These are phyloP conservation scores for Medicago arabica DNA, from an alignment of 306 rosid species.

Conservation along the genomic window DNA sequence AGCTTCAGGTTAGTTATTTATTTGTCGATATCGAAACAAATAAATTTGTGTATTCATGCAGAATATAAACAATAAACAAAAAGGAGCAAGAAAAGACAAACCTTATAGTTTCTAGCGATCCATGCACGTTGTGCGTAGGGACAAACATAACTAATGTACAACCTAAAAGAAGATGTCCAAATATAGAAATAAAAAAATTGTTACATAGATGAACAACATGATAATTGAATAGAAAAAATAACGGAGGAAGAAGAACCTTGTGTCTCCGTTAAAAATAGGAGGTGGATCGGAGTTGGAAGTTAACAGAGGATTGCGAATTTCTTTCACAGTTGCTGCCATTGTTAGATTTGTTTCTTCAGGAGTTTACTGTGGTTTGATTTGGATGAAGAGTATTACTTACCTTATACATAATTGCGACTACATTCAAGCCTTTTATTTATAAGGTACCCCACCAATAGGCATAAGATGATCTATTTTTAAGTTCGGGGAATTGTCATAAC, in stretches of 20 bases:
- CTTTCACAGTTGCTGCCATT: slow-evolving; percentile 39
- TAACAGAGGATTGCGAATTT: slow-evolving; percentile 48
- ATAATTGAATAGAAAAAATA: not conserved
- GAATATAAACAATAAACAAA: not conserved
- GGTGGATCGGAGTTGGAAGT: slow-evolving; percentile 64
- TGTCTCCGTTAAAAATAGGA: slow-evolving; percentile 72
- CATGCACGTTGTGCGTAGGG: slow-evolving; percentile 81
- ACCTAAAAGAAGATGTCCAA: slow-evolving; percentile 39
- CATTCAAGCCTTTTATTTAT: not conserved
- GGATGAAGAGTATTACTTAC: not conserved
- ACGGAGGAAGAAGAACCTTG: slow-evolving; percentile 50
- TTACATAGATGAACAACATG: not conserved
- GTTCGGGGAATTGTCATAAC: too few relatives aligned
- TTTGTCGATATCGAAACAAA: too few relatives aligned
- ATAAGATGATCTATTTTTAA: too few relatives aligned
- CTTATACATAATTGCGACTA: not conserved
- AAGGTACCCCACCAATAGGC: not conserved
- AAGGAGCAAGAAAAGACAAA: slow-evolving; percentile 23
- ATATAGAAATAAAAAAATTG: not conserved
- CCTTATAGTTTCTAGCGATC: slow-evolving; percentile 85
- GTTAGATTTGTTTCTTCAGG: not conserved
- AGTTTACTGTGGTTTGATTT: not conserved
- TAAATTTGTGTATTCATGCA: not conserved
- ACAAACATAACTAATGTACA: slow-evolving; percentile 57
- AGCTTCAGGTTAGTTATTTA: too few relatives aligned